These are phyloP conservation scores for Voacanga thouarsii DNA, from an alignment of 257 asterid genomes.

Conservation along the genomic window DNA sequence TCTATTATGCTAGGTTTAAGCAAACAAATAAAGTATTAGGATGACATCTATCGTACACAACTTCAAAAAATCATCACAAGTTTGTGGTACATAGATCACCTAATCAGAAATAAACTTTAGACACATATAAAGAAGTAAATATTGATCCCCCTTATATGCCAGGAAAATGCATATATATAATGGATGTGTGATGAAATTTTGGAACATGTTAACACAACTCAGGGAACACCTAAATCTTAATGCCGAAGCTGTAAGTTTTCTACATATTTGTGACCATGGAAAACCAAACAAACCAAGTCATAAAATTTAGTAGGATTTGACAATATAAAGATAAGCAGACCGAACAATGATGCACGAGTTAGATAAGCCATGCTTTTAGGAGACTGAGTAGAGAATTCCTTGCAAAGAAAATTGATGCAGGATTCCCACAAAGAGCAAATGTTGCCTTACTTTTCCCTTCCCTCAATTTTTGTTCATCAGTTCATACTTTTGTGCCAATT, in stretches of 20 bases:
- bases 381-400: background rate
- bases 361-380: background rate
- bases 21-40: too few relatives aligned
- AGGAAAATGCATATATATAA: too few relatives aligned
- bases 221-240: background rate
- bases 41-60: too few relatives aligned
- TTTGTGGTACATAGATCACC: background rate
- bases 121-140: too few relatives aligned
- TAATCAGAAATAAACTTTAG: too few relatives aligned
- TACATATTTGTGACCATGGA: background rate
- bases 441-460: background rate
- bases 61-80: background rate
- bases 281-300: background rate
- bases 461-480: background rate
- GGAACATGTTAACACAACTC: background rate
- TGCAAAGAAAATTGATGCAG: background rate
- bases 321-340: background rate
- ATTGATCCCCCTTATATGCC: background rate
- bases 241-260: background rate
- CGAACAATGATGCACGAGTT: background rate
- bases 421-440: background rate
- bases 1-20: background rate
- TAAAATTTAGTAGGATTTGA: background rate
- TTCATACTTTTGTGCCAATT: background rate
- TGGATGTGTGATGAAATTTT: too few relatives aligned